These are phyloP conservation scores for Wolfiporia cocos DNA, from an alignment of 1,284 basidiomycete genomes.

Conservation along the genomic window DNA sequence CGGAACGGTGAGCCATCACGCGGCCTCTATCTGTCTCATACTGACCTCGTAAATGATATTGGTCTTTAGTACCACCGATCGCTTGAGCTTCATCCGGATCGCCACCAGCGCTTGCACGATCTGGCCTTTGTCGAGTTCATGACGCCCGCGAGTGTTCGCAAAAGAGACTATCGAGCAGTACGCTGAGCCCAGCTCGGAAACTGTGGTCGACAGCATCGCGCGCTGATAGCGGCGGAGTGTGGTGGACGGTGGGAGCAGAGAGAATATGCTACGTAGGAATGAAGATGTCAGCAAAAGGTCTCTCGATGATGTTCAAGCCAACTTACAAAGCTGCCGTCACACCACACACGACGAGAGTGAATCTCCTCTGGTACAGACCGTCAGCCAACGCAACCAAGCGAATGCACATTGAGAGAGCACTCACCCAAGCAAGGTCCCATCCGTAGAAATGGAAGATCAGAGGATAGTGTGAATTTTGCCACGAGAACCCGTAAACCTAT, in stretches of 20 bases:
- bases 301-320: background rate
- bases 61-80: constrained; percentile 45
- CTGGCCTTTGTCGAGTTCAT: constrained; percentile 38
- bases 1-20: background rate
- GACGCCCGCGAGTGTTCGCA: constrained; percentile 39
- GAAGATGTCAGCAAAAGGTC: background rate
- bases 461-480: constrained; percentile 48
- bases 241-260: constrained; percentile 63
- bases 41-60: constrained; percentile 67
- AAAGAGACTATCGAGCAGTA: constrained; percentile 68
- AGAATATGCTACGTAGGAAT: constrained; percentile 43
- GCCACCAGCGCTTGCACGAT: constrained; percentile 57
- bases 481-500: constrained; percentile 73
- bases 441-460: constrained; percentile 52
- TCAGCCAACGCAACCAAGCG: no score
- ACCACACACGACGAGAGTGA: constrained; percentile 55
- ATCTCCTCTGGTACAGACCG: constrained; percentile 57
- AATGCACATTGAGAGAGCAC: constrained; percentile 13
- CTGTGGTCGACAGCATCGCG: constrained; percentile 53
- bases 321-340: constrained; percentile 61
- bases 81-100: constrained; percentile 56
- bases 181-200: constrained; percentile 51
- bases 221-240: constrained; percentile 68
- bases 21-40: no score
- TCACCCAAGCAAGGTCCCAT: constrained; percentile 59